phyloP scores from a whole-genome alignment of 2,329 filamentous ascomycete species.

The Monilinia fructicola region DNA sequence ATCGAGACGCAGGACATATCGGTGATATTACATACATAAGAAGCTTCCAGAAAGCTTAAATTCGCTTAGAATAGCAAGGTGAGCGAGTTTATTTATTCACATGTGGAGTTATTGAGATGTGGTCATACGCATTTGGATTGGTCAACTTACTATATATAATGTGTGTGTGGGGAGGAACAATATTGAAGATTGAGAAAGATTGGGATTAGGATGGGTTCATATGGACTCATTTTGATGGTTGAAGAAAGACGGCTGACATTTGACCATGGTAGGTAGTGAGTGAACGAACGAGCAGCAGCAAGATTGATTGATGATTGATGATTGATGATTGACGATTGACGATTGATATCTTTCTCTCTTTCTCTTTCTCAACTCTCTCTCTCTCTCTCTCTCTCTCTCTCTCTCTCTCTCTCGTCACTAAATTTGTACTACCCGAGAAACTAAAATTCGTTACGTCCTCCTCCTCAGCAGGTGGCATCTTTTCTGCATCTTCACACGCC shows the following conservation, averaged over 20 bases:
- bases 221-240: background rate
- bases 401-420: background rate
- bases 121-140: too few species aligned
- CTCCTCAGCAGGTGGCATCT: background rate
- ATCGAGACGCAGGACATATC: conserved; percentile 12
- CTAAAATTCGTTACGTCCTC: background rate
- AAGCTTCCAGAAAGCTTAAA: background rate
- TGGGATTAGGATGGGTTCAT: background rate
- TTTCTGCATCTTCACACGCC: background rate
- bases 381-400: background rate
- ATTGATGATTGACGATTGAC: background rate
- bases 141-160: background rate
- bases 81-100: background rate
- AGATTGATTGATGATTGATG: background rate
- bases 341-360: background rate
- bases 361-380: too few species aligned
- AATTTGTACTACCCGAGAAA: background rate
- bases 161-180: background rate
- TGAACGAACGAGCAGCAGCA: background rate
- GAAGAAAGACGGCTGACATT: conserved; percentile 4
- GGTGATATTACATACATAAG: background rate
- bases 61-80: background rate
- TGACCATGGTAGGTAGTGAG: background rate
- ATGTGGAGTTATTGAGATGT: too few species aligned
- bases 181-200: conserved; percentile 1